Percentiles rank a stretch among this genome's conserved stretches.
Evolutionary conservation across 116 monocot genomes (phyloP).

Genomic region (Trichopus zeylanicus): DNA sequence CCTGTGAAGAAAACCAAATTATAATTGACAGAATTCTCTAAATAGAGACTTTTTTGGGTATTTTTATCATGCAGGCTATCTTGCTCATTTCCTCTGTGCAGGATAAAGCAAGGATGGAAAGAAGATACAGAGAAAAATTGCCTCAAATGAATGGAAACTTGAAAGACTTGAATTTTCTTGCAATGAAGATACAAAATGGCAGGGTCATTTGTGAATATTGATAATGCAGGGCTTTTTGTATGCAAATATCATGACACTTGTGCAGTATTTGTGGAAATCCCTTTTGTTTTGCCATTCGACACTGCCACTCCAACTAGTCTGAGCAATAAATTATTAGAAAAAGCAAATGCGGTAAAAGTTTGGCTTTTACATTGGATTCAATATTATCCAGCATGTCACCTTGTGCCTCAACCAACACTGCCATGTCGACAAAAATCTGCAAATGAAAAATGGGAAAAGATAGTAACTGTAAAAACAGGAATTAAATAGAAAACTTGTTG

Average conservation of each 20-base stretch:
- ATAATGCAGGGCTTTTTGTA: too few species aligned
- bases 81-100: too few species aligned
- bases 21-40: neutral
- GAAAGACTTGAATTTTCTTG: too few species aligned
- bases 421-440: conserved; percentile 57
- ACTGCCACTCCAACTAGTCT: too few species aligned
- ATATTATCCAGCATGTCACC: conserved; percentile 57
- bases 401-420: conserved; percentile 51
- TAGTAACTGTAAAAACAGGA: neutral
- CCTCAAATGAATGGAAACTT: too few species aligned
- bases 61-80: neutral
- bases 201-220: too few species aligned
- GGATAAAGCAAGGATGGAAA: too few species aligned
- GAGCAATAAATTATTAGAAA: neutral
- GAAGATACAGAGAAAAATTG: too few species aligned
- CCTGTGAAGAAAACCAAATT: neutral
- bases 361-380: conserved; percentile 27
- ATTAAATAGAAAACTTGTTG: neutral
- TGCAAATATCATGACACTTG: too few species aligned
- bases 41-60: neutral
- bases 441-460: neutral
- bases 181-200: too few species aligned
- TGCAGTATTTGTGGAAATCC: too few species aligned
- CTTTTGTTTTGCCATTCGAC: too few species aligned
- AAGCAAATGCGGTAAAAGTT: neutral